Evolutionary conservation across 495 filamentous ascomycete genomes (phyloP), one percentile per base, ranked within the genome.

Genomic region (Talaromyces wortmannii): DNA sequence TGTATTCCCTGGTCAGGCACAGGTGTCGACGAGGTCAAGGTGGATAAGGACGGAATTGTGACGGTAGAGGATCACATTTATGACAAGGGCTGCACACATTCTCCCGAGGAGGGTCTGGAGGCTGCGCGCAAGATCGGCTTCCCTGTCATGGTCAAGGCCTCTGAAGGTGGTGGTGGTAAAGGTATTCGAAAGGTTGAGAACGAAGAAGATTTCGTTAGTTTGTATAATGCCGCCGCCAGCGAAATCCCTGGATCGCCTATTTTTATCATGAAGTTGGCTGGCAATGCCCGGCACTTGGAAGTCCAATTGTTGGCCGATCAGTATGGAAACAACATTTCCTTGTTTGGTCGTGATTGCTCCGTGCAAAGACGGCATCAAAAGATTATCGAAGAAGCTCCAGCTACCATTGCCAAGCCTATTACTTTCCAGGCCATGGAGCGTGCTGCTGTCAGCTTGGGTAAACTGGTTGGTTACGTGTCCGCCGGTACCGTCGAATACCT

Each of bases 211-310:
- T 99, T 99, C 65, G 76, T 81, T 58, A 72, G 75, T 58, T 76
- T 97, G 46, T 99, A 97, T 78, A 91, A 92, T 62, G 95, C 94
- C 31, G 94, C 95, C 31, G 91, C 92, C 2, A 94, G 85, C 71
- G 94, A 99, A 78, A 96, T 99, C 61, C 94, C 94, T n/a, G 94
- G 94, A 43, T 97, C 95, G 29, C 94, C 94, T 31, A 99, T 99
- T 66, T 99, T 99, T 78, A 91, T 99, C 73, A 99, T 99, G 94
- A 97, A 99, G 81, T 80, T 99, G 57, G 94, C 94, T 23, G 94
- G 95, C 50, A 95, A 92, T 68, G 94, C 94, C 45, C 78, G 94
- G 49, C 94, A 99, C 81, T 78, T 99, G 76, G 94, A 99, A 72
- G 94, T 99, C 44, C 94, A 99, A 73, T 74, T 99, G 62, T 78